Conservation (phyloP, 106 monocot species). For the Acorus gramineus region DNA sequence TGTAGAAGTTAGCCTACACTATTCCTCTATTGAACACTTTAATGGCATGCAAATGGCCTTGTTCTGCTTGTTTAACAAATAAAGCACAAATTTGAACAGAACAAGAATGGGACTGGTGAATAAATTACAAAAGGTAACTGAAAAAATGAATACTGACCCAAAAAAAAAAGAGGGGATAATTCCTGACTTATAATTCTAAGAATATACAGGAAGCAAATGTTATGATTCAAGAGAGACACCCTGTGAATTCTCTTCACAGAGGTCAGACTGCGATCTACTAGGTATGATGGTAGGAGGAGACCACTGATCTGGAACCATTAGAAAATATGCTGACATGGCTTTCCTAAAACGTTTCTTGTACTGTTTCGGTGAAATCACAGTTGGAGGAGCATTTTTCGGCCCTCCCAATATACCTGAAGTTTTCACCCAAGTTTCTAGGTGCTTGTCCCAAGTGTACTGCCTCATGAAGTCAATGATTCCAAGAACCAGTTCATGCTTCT, state of each 20-base stretch:
- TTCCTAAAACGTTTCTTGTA: constrained; percentile 92
- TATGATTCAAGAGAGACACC: constrained; percentile 13
- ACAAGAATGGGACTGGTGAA: neutral
- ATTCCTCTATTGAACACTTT: too few species aligned
- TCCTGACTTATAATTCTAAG: too few species aligned
- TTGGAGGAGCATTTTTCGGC: constrained; percentile 63
- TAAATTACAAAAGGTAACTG: constrained; percentile 3
- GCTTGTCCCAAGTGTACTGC: constrained; percentile 93
- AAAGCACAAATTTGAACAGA: too few species aligned
- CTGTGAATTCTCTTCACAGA: constrained; percentile 20
- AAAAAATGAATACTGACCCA: constrained; percentile 2
- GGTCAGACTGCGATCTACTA: constrained; percentile 30
- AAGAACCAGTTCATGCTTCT: constrained; percentile 64
- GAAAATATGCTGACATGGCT: constrained; percentile 81
- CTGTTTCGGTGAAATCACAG: constrained; percentile 72
- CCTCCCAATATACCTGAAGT: constrained; percentile 73
- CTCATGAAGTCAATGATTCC: constrained; percentile 96
- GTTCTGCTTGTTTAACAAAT: too few species aligned
- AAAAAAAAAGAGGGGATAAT: too few species aligned
- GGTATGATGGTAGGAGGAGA: constrained; percentile 28
- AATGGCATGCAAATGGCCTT: too few species aligned
- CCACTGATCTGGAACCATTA: constrained; percentile 89
- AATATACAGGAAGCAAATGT: neutral
- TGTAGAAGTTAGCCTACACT: too few species aligned
- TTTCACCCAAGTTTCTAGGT: constrained; percentile 89